Evolutionary conservation across 495 filamentous ascomycete species (phyloP), one percentile per base, ranked within the genome.

Genomic region (Aspergillus ostianus): DNA sequence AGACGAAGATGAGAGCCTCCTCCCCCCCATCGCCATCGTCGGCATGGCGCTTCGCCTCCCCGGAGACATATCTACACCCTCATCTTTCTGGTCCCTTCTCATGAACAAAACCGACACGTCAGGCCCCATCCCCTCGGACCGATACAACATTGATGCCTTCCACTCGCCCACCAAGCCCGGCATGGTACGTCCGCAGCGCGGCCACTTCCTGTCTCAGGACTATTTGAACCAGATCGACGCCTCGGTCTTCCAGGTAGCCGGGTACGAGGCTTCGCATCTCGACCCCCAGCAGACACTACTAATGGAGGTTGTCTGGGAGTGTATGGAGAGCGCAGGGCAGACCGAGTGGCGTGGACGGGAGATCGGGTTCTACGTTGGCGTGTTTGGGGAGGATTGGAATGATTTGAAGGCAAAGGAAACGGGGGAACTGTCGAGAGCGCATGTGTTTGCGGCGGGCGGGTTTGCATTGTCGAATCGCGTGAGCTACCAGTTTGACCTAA

Each of bases 251-350:
- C 63, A 64, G 0, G 72, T 82, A 53, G 70, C 65, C 2, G 58
- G 63, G 13, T 53, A 27, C 0, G 82, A 86, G 54, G 76, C 75
- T 4, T 78, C 77, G 59, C 58, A 60, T 3, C 75, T 86, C 69
- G 85, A 88, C 58, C 86, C 86, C 1, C 80, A 85, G 32, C 84
- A 87, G 57, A 64, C 84, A 0, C 67, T 80, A 10, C 65, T 89
- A 0, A 70, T 88, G 0, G 84, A 89, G 59, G 75, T 79, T 1
- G 67, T 77, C 0, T 65, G 56, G 23, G 75, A 79, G 47, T 66
- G 65, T 29, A 41, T 79, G 1, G 76, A 79, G 51, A 73, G 68
- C 55, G 73, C 76, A 0, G 84, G 84, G 4, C 73, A 77, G 58
- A 65, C 61, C 1, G 54, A 68, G 23, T 84, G 68, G 65, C 66